Evolutionary conservation across 768 basidiomycete genomes (phyloP), one percentile per base, ranked within the genome.

Genomic region (Rhodotorula taiwanensis): DNA sequence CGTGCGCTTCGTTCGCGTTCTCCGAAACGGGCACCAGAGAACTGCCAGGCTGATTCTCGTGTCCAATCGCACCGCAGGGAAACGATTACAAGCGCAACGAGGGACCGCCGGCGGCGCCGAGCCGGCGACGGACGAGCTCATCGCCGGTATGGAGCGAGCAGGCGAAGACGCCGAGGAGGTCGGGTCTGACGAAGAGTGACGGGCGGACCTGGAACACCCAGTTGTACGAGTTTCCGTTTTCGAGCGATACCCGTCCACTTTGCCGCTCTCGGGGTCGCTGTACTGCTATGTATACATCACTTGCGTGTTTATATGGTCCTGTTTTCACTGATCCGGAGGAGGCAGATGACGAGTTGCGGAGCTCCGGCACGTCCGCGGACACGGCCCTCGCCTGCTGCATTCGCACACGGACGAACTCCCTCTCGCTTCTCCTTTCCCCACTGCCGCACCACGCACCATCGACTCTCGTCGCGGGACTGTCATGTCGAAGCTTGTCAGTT

Each of bases 1-100:
- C 86, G 94, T 97, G 71, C 74, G 90, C 80, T 54, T 9, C 43
- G 7, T 25, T 28, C 30, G 33, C 25, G n/a, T n/a, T n/a, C n/a
- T n/a, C n/a, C n/a, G n/a, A n/a, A n/a, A n/a, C n/a, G n/a, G n/a
- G n/a, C n/a, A n/a, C n/a, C n/a, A n/a, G n/a, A n/a, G 20, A 18
- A 36, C 23, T 20, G 2, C 52, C 9, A 20, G 10, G 11, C 25
- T 27, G 28, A 42, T 18, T 23, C 10, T 8, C 31, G 45, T n/a
- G 27, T 5, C 28, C 9, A 9, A 23, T 16, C 2, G 3, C 15
- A 9, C 18, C 11, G 21, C 52, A 68, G 66, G 67, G 13, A 64
- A 69, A 62, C 67, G 67, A 18, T 31, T 69, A 18, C 62, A 64
- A 27, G 67, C 67, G 2, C 55, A 64, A 30, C 64, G 64, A 31